A percentile compares a stretch with the other conserved stretches of the same genome.
phyloP scores from a whole-genome alignment of 768 basidiomycete genomes.

The Hemileccinum impolitum region DNA sequence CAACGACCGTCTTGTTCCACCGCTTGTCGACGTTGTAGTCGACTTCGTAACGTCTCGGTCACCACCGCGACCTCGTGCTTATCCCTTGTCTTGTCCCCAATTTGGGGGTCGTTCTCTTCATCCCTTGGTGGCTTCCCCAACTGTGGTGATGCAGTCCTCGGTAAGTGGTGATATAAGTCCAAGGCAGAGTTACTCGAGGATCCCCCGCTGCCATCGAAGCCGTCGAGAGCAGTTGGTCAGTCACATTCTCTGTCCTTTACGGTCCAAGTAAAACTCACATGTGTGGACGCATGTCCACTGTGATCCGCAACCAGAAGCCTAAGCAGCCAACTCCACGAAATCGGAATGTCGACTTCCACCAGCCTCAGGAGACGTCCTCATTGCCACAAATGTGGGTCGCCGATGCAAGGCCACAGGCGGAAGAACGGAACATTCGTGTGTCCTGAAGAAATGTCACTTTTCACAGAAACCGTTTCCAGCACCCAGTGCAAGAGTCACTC shows the following conservation, averaged over 20 bases:
- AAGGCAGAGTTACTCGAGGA: slow-evolving; percentile 1
- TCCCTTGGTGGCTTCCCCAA: background rate
- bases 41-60: slow-evolving; percentile 11
- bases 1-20: slow-evolving; percentile 24
- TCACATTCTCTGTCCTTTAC: background rate
- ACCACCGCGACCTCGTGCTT: slow-evolving; percentile 20
- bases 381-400: slow-evolving; percentile 32
- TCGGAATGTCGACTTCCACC: slow-evolving; percentile 26
- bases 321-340: slow-evolving; percentile 1
- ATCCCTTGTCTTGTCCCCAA: slow-evolving; percentile 19
- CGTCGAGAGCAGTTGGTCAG: slow-evolving; percentile 27
- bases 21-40: background rate
- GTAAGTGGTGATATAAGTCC: slow-evolving; percentile 24
- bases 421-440: slow-evolving; percentile 31
- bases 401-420: slow-evolving; percentile 33
- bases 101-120: slow-evolving; percentile 19
- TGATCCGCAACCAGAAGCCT: background rate
- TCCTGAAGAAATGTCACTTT: slow-evolving; percentile 15
- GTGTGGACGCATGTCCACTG: slow-evolving; percentile 4
- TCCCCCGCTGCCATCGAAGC: slow-evolving; percentile 23
- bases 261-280: slow-evolving; percentile 5
- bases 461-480: slow-evolving; percentile 13
- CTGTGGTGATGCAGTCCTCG: slow-evolving; percentile 1
- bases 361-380: slow-evolving; percentile 33
- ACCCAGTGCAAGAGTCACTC: slow-evolving; percentile 19